Base-by-base conservation (phyloP, 345 rosid species). In the Populus pruinosa region DNA sequence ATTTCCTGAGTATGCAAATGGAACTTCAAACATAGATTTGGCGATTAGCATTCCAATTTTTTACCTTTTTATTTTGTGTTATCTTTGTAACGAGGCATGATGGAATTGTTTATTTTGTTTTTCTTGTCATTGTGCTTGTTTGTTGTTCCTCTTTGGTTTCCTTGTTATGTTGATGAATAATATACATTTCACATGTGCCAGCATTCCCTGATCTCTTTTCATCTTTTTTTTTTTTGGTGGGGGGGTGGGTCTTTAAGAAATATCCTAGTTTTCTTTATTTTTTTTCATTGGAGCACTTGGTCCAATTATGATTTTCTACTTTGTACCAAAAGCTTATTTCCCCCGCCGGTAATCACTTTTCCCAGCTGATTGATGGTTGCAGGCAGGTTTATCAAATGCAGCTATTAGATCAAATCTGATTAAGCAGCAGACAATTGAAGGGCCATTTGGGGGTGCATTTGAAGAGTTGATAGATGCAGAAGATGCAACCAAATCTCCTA, bases 321-420 rank as follows among this genome's bases (percentile, higher is more conserved):
- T 20, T 29, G 29, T 65, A 13, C 49, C 49, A 39, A 67, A 79
- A 29, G 18, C 5, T 44, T 33, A 47, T 67, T 71, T 25, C 29
- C 67, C 65, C 67, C 23, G 67, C 41, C 16, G 53, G 71, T n/a
- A 20, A 11, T 43, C 39, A 70, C 76, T 50, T 44, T 75, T 72
- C 23, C 23, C 25, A 44, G 64, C 69, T 76, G 53, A 70, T 76
- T 77, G 47, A 68, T 82, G 69, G 69, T 81, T 73, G 81, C 85
- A 91, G 94, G 53, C 0, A 73, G 90, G 82, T 69, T 85, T 88
- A 92, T 41, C 85, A 41, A 86, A 66, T 29, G 81, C 75, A 12
- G 71, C 33, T 71, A 76, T 84, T 49, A 84, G 89, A 85, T 86
- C 78, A 81, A 93, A 93, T 82, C 77, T 84, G 67, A 82, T 91